Evolutionary conservation across 2,329 filamentous ascomycete genomes (phyloP), one percentile per base, ranked within the genome.

Genomic region (Myriangium duriaei): DNA sequence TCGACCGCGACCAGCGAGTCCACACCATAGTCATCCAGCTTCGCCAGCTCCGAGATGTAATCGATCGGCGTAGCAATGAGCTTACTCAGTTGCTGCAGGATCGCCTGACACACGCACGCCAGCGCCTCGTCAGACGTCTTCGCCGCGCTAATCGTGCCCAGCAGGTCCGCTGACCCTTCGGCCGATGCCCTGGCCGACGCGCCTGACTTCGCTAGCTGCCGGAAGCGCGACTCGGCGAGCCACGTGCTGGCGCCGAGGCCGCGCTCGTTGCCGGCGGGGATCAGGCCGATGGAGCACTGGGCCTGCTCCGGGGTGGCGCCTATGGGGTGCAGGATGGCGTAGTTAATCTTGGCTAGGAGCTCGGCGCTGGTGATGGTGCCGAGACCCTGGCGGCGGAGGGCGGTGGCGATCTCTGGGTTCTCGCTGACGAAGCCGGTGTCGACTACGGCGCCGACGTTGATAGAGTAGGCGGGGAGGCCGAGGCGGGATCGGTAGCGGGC

Each of bases 381-480:
- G 7, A 26, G 21, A 26, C 21, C 21, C n/a, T 26, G 21, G 7
- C 21, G 21, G 21, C 21, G 21, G 21, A 26, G 21, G 7, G 21
- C 21, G 21, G 21, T 26, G 7, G 21, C 21, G 21, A 26, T 34
- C 32, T 16, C 32, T 11, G 32, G 15, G 30, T 40, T 17, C 14
- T 30, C 32, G 6, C 21, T 34, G 15, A 65, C 44, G 34, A 55
- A 59, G 1, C 66, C 64, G 3, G 60, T 49, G 4, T 56, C 63
- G 3, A 54, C 51, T 6, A 77, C 62, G 1, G 63, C 62, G 0
- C 70, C 71, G 11, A 77, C 55, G 46, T 76, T 64, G 2, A 79
- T 56, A 0, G 63, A 63, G 0, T 65, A 59, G 15, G 64, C 67
- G 2, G 63, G 55, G 2, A 68, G 51, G 2, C 65, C 64, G 15